Percentiles rank a stretch among this genome's conserved stretches.
Evolutionary conservation across 1,284 basidiomycete species (phyloP).

Genomic region (Sporisorium exsertum): DNA sequence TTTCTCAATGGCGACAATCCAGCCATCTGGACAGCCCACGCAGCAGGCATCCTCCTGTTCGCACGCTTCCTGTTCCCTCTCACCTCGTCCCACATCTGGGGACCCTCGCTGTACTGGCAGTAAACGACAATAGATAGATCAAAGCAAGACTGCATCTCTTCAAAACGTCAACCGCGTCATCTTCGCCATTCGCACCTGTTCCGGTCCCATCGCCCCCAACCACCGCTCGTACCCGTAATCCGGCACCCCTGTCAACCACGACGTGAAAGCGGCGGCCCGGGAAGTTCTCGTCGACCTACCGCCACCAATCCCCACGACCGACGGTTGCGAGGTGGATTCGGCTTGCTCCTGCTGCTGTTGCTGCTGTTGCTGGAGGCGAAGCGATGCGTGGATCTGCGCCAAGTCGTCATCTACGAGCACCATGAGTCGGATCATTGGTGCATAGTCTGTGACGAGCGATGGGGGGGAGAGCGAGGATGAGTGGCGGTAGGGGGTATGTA

Average conservation of each 20-base stretch:
- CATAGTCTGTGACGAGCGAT: slow-evolving; percentile 75
- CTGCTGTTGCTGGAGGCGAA: slow-evolving; percentile 2
- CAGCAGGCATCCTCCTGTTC: slow-evolving; percentile 73
- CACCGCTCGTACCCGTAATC: slow-evolving; percentile 24
- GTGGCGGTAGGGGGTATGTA: slow-evolving; percentile 42
- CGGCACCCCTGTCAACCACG: slow-evolving; percentile 4
- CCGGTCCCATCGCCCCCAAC: slow-evolving; percentile 10
- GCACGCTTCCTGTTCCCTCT: slow-evolving; percentile 55
- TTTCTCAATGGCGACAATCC: neutral
- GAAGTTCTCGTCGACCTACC: slow-evolving; percentile 29
- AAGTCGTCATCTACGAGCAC: slow-evolving; percentile 77
- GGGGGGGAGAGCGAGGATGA: slow-evolving; percentile 72
- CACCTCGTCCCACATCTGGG: slow-evolving; percentile 35
- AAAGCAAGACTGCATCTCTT: neutral
- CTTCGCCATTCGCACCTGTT: slow-evolving; percentile 15
- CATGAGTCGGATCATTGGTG: slow-evolving; percentile 78
- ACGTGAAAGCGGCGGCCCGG: slow-evolving; percentile 3
- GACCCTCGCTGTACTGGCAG: slow-evolving; percentile 49
- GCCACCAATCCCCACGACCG: no score
- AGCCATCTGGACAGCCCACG: slow-evolving; percentile 73
- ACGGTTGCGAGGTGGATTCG: neutral
- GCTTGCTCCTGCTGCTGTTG: slow-evolving; percentile 3
- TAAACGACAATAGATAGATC: slow-evolving; percentile 7
- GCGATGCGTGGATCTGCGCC: slow-evolving; percentile 13
- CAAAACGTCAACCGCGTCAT: slow-evolving; percentile 7